Evolutionary conservation across 371 early-diverging fungal genomes (phyloP).

Genomic region (Mortierella polycephala): DNA sequence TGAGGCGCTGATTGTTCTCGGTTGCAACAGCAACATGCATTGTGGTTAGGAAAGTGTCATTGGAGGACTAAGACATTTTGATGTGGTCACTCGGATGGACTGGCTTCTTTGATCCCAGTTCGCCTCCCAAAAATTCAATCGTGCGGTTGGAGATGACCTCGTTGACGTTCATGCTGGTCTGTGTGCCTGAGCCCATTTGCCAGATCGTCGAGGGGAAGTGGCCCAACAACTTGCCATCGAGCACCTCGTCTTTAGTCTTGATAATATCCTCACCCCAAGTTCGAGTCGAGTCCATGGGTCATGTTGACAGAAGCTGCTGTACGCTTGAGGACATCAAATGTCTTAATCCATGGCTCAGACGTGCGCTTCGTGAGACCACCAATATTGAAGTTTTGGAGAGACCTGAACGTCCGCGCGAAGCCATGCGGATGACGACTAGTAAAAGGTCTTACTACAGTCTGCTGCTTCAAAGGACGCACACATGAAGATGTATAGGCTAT

Average conservation of each 20-base stretch:
- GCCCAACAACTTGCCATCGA: constrained; percentile 84
- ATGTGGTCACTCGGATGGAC: constrained; percentile 98
- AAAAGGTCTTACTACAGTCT: too few species aligned
- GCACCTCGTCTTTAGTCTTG: constrained; percentile 88
- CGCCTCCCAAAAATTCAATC: constrained; percentile 92
- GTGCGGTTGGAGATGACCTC: constrained; percentile 97
- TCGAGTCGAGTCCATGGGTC: constrained; percentile 81
- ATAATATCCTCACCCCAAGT: constrained; percentile 89
- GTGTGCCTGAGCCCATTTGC: constrained; percentile 98
- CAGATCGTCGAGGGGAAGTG: constrained; percentile 97
- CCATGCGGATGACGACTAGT: not conserved
- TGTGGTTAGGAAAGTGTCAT: constrained; percentile 98
- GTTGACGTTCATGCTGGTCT: constrained; percentile 95
- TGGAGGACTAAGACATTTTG: constrained; percentile 96
- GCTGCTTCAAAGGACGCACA: not conserved
- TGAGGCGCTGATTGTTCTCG: constrained; percentile 79
- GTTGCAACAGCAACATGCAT: constrained; percentile 95
- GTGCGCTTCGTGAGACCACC: constrained; percentile 92
- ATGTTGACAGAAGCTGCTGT: constrained; percentile 93
- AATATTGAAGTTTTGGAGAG: constrained; percentile 95
- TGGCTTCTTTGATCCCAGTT: constrained; percentile 88
- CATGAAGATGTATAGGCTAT: constrained; percentile 52
- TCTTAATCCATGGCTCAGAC: constrained; percentile 91
- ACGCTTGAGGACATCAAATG: constrained; percentile 94
- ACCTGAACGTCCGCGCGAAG: constrained; percentile 56